phyloP scores from a whole-genome alignment of 202 grass and related monocot species.

The Setaria viridis region DNA sequence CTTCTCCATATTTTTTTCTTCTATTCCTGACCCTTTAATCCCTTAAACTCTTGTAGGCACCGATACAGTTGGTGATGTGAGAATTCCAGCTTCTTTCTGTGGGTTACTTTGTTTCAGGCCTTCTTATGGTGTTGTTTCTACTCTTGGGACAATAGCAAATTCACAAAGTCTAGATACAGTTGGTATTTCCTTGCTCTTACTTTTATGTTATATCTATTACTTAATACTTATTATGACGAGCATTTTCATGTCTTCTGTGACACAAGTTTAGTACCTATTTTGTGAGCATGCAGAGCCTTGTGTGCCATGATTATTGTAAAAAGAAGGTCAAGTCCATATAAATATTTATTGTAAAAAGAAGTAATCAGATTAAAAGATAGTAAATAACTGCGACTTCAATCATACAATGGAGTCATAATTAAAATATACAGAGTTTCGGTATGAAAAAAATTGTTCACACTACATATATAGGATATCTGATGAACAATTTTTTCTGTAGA shows the following conservation, averaged over 20 bases:
- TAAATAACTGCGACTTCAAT: not conserved
- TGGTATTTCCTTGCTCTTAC: slow-evolving; percentile 57
- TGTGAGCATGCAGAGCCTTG: not conserved
- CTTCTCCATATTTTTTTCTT: slow-evolving; percentile 5
- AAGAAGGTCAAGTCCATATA: not conserved
- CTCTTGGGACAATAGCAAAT: slow-evolving; percentile 80
- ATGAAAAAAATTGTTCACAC: not conserved
- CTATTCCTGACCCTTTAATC: slow-evolving; percentile 25
- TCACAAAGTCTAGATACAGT: slow-evolving; percentile 89
- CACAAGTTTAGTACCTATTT: slow-evolving; percentile 5
- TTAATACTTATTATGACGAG: not conserved
- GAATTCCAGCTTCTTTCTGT: slow-evolving; percentile 94
- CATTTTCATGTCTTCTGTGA: slow-evolving; percentile 27
- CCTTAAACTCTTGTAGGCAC: slow-evolving; percentile 63
- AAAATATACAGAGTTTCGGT: not conserved
- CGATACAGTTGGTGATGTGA: slow-evolving; percentile 87
- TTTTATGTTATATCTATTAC: slow-evolving; percentile 27
- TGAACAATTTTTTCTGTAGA: not conserved
- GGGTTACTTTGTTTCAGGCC: slow-evolving; percentile 84
- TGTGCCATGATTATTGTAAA: slow-evolving; percentile 1
- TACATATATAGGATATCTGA: slow-evolving; percentile 16
- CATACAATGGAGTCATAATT: not conserved
- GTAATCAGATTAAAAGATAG: not conserved
- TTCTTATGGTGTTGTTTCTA: slow-evolving; percentile 85
- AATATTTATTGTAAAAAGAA: not conserved